Percentiles rank a stretch among this genome's conserved stretches.
These are phyloP conservation scores for Onygena corvina DNA, from an alignment of 2,329 filamentous ascomycete genomes.

Conservation along the genomic window DNA sequence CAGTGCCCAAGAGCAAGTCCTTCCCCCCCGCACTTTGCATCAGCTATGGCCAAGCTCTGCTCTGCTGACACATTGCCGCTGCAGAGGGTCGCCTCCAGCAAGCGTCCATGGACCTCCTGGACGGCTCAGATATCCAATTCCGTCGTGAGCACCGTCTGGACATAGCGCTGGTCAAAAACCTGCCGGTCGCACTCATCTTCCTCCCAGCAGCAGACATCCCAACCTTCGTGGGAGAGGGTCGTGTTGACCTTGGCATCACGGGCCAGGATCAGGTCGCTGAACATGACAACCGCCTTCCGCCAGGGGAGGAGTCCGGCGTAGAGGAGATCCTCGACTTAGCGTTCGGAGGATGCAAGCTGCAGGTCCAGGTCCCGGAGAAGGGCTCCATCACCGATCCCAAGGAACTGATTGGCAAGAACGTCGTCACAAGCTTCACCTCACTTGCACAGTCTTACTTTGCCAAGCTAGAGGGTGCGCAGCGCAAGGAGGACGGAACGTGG, in stretches of 20 bases:
- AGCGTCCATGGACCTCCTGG: slow-evolving; percentile 75
- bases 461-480: slow-evolving; percentile 49
- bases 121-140: slow-evolving; percentile 94
- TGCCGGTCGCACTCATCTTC: slow-evolving; percentile 89
- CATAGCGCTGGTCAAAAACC: slow-evolving; percentile 94
- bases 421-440: slow-evolving; percentile 89
- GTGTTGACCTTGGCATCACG: slow-evolving; percentile 88
- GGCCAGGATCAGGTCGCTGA: slow-evolving; percentile 86
- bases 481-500: slow-evolving; percentile 26
- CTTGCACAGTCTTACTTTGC: slow-evolving; percentile 76
- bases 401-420: slow-evolving; percentile 79
- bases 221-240: slow-evolving; percentile 90
- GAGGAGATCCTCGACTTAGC: slow-evolving; percentile 82
- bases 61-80: slow-evolving; percentile 9
- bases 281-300: slow-evolving; percentile 52
- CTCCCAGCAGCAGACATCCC: slow-evolving; percentile 95
- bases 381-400: slow-evolving; percentile 56
- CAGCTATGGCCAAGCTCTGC: slow-evolving; percentile 78
- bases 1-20: slow-evolving; percentile 89
- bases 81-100: slow-evolving; percentile 86
- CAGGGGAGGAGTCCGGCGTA: slow-evolving; percentile 45
- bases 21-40: slow-evolving; percentile 64
- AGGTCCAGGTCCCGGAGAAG: slow-evolving; percentile 92
- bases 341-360: slow-evolving; percentile 82
- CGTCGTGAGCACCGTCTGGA: slow-evolving; percentile 88